Percentiles rank a stretch among this genome's conserved stretches.
phyloP scores from a whole-genome alignment of 2,329 filamentous ascomycete genomes.

The Dactylonectria estremocensis region DNA sequence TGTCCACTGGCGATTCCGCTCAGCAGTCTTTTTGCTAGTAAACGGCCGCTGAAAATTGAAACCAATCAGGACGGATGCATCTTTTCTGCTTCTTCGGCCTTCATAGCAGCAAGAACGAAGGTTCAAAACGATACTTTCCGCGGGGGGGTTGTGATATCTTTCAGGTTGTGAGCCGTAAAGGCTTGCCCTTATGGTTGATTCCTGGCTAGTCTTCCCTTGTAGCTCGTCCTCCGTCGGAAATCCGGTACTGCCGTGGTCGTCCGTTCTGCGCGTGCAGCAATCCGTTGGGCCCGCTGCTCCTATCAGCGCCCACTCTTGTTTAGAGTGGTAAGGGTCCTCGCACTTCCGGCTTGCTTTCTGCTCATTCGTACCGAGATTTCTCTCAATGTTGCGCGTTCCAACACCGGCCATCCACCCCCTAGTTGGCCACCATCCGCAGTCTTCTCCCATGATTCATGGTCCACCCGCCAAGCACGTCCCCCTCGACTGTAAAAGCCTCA shows the following conservation, averaged over 20 bases:
- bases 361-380: conserved; percentile 48
- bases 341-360: conserved; percentile 45
- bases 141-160: conserved; percentile 2
- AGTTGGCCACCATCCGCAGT: conserved; percentile 42
- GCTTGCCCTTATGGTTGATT: neutral
- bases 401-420: conserved; percentile 41
- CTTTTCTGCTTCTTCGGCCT: conserved; percentile 32
- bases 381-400: conserved; percentile 49
- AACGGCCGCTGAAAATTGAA: conserved; percentile 28
- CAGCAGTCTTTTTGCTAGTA: conserved; percentile 34
- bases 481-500: conserved; percentile 52
- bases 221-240: conserved; percentile 41
- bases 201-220: neutral
- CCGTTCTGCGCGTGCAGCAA: conserved; percentile 37
- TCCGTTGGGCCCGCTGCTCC: conserved; percentile 36
- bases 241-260: conserved; percentile 49
- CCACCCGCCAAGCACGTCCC: conserved; percentile 52
- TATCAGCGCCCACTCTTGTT: conserved; percentile 33
- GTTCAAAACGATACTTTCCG: neutral
- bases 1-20: conserved; percentile 37
- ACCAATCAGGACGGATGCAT: conserved; percentile 31
- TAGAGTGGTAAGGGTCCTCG: conserved; percentile 40
- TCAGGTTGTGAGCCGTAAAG: neutral
- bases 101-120: conserved; percentile 27
- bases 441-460: conserved; percentile 53